Conservation (phyloP, 352 stramenopile genomes). For the Globisporangium megalacanthum region DNA sequence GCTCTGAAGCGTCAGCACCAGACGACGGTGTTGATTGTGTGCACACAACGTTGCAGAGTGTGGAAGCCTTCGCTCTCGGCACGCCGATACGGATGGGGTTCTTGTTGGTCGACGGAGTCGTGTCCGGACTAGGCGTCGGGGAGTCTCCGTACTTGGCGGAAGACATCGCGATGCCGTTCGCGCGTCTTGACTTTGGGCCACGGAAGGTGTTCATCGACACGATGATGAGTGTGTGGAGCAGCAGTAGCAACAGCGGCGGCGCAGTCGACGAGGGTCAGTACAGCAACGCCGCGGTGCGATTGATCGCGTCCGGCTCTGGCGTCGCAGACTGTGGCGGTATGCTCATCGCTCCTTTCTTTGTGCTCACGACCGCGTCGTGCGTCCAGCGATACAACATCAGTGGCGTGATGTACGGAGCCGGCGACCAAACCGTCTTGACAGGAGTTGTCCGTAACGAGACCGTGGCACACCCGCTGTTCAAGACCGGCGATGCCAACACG, state of each 20-base stretch:
- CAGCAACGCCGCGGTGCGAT: neutral
- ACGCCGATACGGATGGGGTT: slow-evolving; percentile 4
- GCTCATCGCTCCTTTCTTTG: slow-evolving; percentile 3
- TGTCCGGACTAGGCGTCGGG: neutral
- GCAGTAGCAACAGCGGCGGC: too few relatives aligned
- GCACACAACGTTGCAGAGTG: neutral
- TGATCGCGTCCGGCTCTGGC: neutral
- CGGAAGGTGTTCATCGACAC: neutral
- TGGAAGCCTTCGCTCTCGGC: neutral
- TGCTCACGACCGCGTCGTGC: slow-evolving; percentile 6
- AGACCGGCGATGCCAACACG: neutral
- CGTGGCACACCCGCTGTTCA: slow-evolving; percentile 1
- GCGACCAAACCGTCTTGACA: neutral
- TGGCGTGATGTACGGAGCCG: neutral
- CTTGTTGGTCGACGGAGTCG: neutral
- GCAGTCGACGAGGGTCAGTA: neutral
- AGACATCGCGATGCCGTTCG: neutral
- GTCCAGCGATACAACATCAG: neutral
- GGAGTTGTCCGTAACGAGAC: neutral
- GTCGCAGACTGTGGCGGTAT: slow-evolving; percentile 2
- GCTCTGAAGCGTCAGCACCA: neutral
- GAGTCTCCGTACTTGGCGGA: neutral
- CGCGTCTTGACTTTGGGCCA: neutral
- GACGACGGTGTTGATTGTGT: neutral
- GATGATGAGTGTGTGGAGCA: neutral